phyloP scores from a whole-genome alignment of 257 asterid genomes.

The Nicotiana paniculata region DNA sequence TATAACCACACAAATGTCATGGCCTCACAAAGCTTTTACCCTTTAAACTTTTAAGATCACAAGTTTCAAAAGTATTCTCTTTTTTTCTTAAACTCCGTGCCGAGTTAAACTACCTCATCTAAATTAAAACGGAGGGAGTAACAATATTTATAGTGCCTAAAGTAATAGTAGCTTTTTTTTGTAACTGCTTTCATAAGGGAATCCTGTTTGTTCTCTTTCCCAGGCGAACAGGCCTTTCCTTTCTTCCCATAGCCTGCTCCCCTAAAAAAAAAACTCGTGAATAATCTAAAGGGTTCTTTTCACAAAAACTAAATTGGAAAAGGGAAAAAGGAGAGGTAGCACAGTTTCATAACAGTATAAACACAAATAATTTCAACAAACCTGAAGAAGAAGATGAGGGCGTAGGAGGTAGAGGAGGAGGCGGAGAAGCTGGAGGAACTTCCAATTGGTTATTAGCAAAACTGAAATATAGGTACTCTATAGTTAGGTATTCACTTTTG shows the following conservation, averaged over 20 bases:
- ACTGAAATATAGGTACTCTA: conserved; percentile 37
- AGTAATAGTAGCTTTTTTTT: not conserved
- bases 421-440: conserved; percentile 55
- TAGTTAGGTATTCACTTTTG: conserved; percentile 21
- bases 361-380: conserved; percentile 13
- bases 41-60: no score
- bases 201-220: not conserved
- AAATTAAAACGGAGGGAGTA: not conserved
- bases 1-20: no score
- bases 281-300: not conserved
- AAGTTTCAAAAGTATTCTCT: no score
- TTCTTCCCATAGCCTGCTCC: not conserved
- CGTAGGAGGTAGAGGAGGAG: conserved; percentile 57
- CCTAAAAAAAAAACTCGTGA: not conserved
- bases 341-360: not conserved
- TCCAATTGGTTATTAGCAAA: conserved; percentile 52
- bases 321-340: not conserved
- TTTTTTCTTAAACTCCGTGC: no score
- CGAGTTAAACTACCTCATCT: no score
- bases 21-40: no score
- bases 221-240: not conserved
- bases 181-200: not conserved
- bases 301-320: not conserved
- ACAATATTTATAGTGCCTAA: not conserved
- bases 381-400: conserved; percentile 49